Base-by-base conservation (phyloP, 2,329 filamentous ascomycete genomes). In the Alternaria sp. region DNA sequence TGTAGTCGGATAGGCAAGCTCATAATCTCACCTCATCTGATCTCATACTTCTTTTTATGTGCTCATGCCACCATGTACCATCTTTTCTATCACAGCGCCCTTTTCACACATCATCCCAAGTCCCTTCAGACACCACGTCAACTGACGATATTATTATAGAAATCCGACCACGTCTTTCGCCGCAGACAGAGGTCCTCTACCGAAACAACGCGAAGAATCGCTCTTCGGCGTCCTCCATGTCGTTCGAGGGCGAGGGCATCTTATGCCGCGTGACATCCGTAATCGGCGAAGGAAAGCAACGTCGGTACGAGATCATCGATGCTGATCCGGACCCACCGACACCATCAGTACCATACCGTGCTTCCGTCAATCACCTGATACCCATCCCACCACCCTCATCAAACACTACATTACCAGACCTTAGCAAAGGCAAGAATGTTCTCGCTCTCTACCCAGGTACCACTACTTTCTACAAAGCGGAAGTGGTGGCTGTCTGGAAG, bases 401-500 rank as follows among this genome's bases (percentile, higher is more conserved):
- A 13, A 84, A 84, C 55, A 72, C 73, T 25, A 80, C 77, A 6
- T 69, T 85, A 21, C 76, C 77, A 1, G 81, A 83, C 60, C 68
- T 85, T 19, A 67, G 73, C 13, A 79, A 81, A 47, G 77, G 80
- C 7, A 80, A 77, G 62, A 74, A 81, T n/a, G 84, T 85, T 1
- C 73, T 85, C 6, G 84, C 84, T 28, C 77, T 85, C 57, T 85
- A 85, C 65, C 84, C 84, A 1, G 81, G 82, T 19, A 85, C 84
- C 8, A 85, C 84, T n/a, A 85, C 84, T 2, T 85, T 85, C 66
- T 85, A 85, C 70, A 84, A 83, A 66, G 84, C 84, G 1, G 83
- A 85, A 66, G 83, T 85, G 5, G 81, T 80, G 10, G 77, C 78
- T 9, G 69, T 72, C 7, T 84, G 83, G 81, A 76, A 70, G 25